phyloP scores from a whole-genome alignment of 2,329 filamentous ascomycete species.

The Elsinoe perseae region DNA sequence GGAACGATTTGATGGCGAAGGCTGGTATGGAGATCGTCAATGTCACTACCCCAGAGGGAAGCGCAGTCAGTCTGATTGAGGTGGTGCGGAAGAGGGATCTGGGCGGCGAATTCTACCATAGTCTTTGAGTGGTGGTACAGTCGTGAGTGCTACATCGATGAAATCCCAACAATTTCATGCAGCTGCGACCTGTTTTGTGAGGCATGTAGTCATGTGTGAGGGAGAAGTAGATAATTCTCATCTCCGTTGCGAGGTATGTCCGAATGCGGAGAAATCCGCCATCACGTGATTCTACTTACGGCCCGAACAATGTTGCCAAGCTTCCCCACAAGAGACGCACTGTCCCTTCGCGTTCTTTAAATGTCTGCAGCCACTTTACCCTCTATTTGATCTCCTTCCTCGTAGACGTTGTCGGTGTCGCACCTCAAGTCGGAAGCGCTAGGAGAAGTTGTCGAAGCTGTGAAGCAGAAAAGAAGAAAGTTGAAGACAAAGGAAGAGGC shows the following conservation, averaged over 20 bases:
- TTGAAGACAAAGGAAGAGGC: neutral
- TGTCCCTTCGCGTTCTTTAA: conserved; percentile 1
- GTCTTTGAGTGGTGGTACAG: neutral
- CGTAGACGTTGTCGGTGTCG: conserved; percentile 12
- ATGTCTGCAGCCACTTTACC: neutral
- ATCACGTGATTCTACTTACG: neutral
- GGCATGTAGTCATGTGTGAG: neutral
- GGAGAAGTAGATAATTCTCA: no score
- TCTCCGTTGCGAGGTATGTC: no score
- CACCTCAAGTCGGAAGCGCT: conserved; percentile 7
- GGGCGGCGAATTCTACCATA: neutral
- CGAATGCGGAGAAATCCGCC: neutral
- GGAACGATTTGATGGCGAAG: neutral
- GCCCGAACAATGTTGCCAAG: no score
- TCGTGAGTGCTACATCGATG: no score
- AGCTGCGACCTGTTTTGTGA: no score
- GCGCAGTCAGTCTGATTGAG: conserved; percentile 3
- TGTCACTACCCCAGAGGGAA: neutral
- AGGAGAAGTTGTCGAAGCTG: conserved; percentile 3
- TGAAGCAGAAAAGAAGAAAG: neutral
- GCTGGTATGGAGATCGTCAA: neutral
- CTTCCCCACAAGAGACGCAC: conserved; percentile 1
- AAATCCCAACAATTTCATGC: no score
- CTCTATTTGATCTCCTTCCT: neutral
- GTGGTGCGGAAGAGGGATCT: neutral